Conservation (phyloP, 2,329 filamentous ascomycete species). For the Neofusicoccum cordaticola region DNA sequence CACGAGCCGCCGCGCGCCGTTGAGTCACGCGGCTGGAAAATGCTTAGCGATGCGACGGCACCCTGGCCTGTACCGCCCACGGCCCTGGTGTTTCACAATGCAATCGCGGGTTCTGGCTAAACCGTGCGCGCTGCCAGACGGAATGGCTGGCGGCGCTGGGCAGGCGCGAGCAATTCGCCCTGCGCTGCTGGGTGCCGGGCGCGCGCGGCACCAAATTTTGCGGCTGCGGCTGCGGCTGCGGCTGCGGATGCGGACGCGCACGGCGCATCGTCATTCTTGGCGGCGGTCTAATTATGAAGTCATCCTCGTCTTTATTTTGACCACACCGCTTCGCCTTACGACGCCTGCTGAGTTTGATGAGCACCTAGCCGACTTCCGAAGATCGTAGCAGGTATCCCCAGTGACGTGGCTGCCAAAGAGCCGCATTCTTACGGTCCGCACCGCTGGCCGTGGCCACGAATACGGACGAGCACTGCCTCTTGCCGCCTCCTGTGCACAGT, state of each 20-base stretch:
- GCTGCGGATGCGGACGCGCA: background rate
- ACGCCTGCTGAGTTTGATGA: background rate
- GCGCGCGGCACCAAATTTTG: background rate
- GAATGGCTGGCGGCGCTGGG: background rate
- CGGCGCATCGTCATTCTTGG: background rate
- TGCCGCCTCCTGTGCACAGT: too few relatives aligned
- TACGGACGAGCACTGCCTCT: background rate
- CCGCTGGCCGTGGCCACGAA: background rate
- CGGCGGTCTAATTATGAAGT: background rate
- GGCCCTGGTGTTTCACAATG: background rate
- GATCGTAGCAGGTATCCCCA: background rate
- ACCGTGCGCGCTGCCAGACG: background rate
- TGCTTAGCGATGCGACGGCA: background rate
- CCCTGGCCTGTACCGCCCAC: background rate
- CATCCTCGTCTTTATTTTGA: constrained; percentile 4
- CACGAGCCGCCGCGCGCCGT: background rate
- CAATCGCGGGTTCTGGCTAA: background rate
- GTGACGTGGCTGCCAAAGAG: background rate
- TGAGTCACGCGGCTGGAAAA: background rate
- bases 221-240: too few relatives aligned
- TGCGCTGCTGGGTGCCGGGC: background rate
- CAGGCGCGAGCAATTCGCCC: background rate
- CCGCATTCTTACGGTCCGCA: background rate
- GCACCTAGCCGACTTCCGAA: background rate
- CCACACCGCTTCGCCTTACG: background rate